phyloP scores from a whole-genome alignment of 768 basidiomycete genomes.

The Paxillus rubicundulus region DNA sequence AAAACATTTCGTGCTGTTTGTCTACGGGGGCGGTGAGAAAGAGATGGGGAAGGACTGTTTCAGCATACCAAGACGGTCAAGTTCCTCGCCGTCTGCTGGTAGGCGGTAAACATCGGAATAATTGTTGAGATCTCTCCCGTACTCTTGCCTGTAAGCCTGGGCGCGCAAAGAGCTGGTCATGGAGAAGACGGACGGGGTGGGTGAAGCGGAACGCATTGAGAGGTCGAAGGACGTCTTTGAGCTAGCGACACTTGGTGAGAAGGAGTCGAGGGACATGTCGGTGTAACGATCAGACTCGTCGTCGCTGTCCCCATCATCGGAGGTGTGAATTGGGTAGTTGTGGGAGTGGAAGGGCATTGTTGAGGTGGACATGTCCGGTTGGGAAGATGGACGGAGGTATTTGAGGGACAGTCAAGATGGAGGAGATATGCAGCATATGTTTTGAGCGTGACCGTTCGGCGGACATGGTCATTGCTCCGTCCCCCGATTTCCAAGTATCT shows the following conservation, averaged over 20 bases:
- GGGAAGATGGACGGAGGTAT: constrained; percentile 5
- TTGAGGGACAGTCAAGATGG: not conserved
- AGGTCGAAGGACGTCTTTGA: constrained; percentile 58
- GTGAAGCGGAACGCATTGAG: constrained; percentile 65
- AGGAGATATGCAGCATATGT: too few species aligned
- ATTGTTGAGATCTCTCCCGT: constrained; percentile 69
- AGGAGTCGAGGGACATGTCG: constrained; percentile 38
- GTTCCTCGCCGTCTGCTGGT: constrained; percentile 77
- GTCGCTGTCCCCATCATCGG: constrained; percentile 48
- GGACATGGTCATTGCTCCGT: constrained; percentile 35
- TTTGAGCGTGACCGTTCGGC: constrained; percentile 19
- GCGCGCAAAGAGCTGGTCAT: constrained; percentile 62
- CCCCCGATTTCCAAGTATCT: constrained; percentile 8
- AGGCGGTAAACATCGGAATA: constrained; percentile 77
- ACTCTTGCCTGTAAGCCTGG: constrained; percentile 60
- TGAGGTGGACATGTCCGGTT: constrained; percentile 9
- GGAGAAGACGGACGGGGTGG: constrained; percentile 66
- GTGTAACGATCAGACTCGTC: constrained; percentile 44
- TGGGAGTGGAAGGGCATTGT: constrained; percentile 14
- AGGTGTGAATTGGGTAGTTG: constrained; percentile 7
- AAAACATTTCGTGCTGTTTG: constrained; percentile 65
- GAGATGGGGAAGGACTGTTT: not conserved
- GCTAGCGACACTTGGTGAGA: constrained; percentile 40
- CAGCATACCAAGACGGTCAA: constrained; percentile 60
- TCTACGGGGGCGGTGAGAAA: constrained; percentile 40